Conservation (phyloP, 2,329 filamentous ascomycete genomes). For the Trichoderma lentiforme region DNA sequence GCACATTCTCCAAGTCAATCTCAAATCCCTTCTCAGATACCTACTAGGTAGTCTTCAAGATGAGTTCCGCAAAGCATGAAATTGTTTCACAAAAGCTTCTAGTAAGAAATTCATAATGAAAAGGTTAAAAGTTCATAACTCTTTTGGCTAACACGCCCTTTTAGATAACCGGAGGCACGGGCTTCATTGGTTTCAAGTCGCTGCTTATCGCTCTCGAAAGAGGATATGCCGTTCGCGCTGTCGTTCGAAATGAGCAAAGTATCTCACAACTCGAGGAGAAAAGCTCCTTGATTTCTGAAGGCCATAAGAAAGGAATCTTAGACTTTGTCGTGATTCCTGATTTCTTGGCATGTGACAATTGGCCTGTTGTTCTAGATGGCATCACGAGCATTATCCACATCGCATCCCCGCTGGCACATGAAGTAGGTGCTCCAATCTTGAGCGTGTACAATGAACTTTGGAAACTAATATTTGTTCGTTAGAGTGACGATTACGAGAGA, state of each 20-base stretch:
- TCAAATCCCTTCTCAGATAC: not conserved
- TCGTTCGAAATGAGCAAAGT: slow-evolving; percentile 12
- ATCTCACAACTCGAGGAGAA: not conserved
- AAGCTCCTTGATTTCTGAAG: not conserved
- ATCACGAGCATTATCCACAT: slow-evolving; percentile 20
- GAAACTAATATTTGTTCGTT: not conserved
- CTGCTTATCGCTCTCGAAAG: slow-evolving; percentile 3
- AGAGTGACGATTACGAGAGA: slow-evolving; percentile 16
- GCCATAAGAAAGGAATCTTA: not conserved
- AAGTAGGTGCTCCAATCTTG: not conserved
- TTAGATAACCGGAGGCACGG: slow-evolving; percentile 32
- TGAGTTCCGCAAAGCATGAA: not conserved
- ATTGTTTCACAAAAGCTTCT: not conserved
- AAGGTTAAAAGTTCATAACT: not conserved
- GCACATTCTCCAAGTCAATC: not conserved
- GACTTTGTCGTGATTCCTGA: slow-evolving; percentile 19
- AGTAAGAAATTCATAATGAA: not conserved
- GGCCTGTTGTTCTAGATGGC: slow-evolving; percentile 1
- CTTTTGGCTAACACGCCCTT: not conserved
- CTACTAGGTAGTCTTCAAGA: not conserved
- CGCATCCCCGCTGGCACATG: slow-evolving; percentile 18
- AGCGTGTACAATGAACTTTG: fast-evolving
- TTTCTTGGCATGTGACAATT: not conserved
- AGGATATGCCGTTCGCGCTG: slow-evolving; percentile 11
- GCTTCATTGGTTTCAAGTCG: slow-evolving; percentile 12